Conservation (phyloP, 2,329 filamentous ascomycete genomes). For the Paraphaeosphaeria sporulosa region DNA sequence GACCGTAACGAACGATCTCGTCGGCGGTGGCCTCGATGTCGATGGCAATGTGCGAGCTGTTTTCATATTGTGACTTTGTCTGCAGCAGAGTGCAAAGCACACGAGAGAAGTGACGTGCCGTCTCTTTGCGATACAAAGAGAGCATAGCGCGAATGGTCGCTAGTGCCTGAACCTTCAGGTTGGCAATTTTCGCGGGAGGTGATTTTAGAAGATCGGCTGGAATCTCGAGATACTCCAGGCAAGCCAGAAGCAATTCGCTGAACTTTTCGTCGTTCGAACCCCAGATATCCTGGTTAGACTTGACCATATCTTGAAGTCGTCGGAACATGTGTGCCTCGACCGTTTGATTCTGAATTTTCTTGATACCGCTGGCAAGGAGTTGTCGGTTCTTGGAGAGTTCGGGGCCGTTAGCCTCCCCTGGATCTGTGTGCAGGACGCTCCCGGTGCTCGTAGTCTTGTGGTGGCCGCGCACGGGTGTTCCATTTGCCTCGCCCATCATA, state of each 20-base stretch:
- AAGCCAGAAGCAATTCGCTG: slow-evolving; percentile 69
- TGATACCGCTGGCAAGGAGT: slow-evolving; percentile 76
- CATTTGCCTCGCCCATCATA: slow-evolving; percentile 36
- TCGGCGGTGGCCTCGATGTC: slow-evolving; percentile 77
- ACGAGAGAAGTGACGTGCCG: slow-evolving; percentile 71
- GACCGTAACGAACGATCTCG: slow-evolving; percentile 72
- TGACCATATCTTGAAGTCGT: slow-evolving; percentile 76
- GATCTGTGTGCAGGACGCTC: slow-evolving; percentile 44
- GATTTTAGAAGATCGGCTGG: slow-evolving; percentile 56
- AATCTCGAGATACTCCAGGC: slow-evolving; percentile 76
- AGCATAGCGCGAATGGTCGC: slow-evolving; percentile 77
- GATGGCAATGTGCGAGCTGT: slow-evolving; percentile 73
- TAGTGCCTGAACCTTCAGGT: slow-evolving; percentile 77
- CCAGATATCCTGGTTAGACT: slow-evolving; percentile 68
- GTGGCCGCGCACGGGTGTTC: slow-evolving; percentile 40
- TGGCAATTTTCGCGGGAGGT: slow-evolving; percentile 70
- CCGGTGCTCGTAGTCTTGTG: slow-evolving; percentile 49
- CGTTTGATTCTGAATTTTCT: slow-evolving; percentile 72
- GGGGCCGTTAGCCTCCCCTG: slow-evolving; percentile 42
- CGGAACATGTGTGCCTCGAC: slow-evolving; percentile 85
- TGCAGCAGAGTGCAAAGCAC: slow-evolving; percentile 72
- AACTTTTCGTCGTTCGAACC: slow-evolving; percentile 74
- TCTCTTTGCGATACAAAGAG: slow-evolving; percentile 70
- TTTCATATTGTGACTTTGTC: slow-evolving; percentile 71
- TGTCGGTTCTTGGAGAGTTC: slow-evolving; percentile 58